Evolutionary conservation across 1,284 basidiomycete genomes (phyloP), one percentile per base, ranked within the genome.

Genomic region (Xerocomus minutiporus): DNA sequence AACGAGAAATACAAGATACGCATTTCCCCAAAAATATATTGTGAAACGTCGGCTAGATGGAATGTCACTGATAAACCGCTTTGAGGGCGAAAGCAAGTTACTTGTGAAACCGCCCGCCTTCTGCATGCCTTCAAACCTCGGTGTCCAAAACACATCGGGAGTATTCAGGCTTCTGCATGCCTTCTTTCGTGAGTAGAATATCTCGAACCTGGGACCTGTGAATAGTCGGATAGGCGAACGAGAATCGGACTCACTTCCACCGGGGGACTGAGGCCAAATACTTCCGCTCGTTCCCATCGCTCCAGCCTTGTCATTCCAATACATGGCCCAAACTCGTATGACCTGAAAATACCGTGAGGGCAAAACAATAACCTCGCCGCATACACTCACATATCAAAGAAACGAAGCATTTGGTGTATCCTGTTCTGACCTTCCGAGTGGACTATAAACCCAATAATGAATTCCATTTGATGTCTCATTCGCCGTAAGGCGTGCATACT

Each of bases 211-310:
- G 49, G 31, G 25, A 47, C 8, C 29, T 17, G 17, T 50, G 46
- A n/a, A 52, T 38, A 25, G 48, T 44, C 31, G 17, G n/a, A 23
- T 17, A 12, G 11, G 15, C 0, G 29, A 23, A 9, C 2, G 26
- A 5, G 28, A 39, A 0, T 6, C n/a, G 5, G 1, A 54, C 58
- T 55, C 59, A 92, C 91, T 76, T 93, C 91, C 15, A 72, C 66
- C 1, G 95, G 94, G 15, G 95, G 95, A 50, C 89, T 78, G 23
- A 97, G 74, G 6, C 91, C 93, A 42, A 95, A 76, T 15, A 80
- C 78, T 43, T 86, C 68, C 0, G 95, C 95, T 38, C 95, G 78
- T 61, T 96, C 81, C 92, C 93, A 98, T 32, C 95, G 79, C 57
- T 94, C 84, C 25, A 97, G 73, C 41, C 94, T 82, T 12, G 84